A percentile compares a stretch with the other conserved stretches of the same genome.
Evolutionary conservation across 208 protist genomes (phyloP).

Genomic region (Crithidia bombi): DNA sequence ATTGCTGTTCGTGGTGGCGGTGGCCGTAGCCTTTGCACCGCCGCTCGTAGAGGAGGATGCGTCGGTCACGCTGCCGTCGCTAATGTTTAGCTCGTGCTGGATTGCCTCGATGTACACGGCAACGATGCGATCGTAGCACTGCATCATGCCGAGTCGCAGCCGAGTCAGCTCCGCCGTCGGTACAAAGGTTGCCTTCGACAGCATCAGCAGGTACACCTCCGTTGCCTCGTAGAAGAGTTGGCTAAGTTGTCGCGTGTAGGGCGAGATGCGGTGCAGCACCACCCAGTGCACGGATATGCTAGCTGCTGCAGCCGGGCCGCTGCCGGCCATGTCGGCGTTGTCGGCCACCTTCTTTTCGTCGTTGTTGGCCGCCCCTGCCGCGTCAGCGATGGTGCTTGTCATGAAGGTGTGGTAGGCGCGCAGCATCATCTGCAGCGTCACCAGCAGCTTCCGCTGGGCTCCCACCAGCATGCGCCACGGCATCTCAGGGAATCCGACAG

Average conservation of each 20-base stretch:
- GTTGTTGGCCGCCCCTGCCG: neutral
- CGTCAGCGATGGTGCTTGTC: slow-evolving; percentile 57
- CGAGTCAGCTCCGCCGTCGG: slow-evolving; percentile 76
- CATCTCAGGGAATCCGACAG: slow-evolving; percentile 74
- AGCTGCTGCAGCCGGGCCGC: slow-evolving; percentile 23
- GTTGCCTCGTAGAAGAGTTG: slow-evolving; percentile 72
- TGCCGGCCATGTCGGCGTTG: slow-evolving; percentile 22
- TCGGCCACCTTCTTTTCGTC: slow-evolving; percentile 3
- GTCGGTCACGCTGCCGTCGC: slow-evolving; percentile 10
- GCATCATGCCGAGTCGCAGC: slow-evolving; percentile 71
- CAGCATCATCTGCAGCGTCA: slow-evolving; percentile 80
- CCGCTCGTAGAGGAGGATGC: slow-evolving; percentile 17
- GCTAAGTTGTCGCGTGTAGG: slow-evolving; percentile 64
- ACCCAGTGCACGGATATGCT: slow-evolving; percentile 86
- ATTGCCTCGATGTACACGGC: slow-evolving; percentile 77
- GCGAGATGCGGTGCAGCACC: slow-evolving; percentile 78
- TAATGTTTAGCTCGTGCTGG: slow-evolving; percentile 56
- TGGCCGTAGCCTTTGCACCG: neutral
- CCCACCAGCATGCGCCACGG: slow-evolving; percentile 65
- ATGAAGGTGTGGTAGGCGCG: slow-evolving; percentile 86
- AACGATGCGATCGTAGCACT: slow-evolving; percentile 63
- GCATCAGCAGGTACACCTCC: slow-evolving; percentile 76
- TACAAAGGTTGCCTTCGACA: slow-evolving; percentile 71
- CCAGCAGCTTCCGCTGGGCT: slow-evolving; percentile 63
- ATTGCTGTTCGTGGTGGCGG: slow-evolving; percentile 2